A percentile compares a stretch with the other conserved stretches of the same genome.
Evolutionary conservation across 352 stramenopile genomes (phyloP).

Genomic region (Phytophthora tentaculata): DNA sequence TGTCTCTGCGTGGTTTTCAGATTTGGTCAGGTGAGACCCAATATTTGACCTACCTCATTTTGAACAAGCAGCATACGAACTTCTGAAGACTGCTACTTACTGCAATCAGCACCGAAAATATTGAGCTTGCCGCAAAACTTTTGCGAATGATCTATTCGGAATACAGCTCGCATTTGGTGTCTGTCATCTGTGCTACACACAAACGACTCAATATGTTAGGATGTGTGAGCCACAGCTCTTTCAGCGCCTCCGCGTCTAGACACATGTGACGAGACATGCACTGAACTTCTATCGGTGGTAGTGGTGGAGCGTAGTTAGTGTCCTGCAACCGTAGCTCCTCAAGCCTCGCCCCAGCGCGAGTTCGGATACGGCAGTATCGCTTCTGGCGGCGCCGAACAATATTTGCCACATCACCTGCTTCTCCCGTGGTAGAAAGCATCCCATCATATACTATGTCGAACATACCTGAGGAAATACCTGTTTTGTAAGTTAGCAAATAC

Average conservation of each 20-base stretch:
- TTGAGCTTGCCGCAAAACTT: constrained; percentile 23
- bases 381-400: constrained; percentile 12
- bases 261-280: background rate
- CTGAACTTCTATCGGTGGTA: background rate
- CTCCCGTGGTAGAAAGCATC: constrained; percentile 6
- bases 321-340: background rate
- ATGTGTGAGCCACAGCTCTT: constrained; percentile 1
- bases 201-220: background rate
- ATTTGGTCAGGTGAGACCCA: background rate
- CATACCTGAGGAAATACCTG: constrained; percentile 6
- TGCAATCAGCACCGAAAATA: background rate
- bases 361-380: background rate
- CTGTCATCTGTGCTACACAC: no score
- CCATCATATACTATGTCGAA: constrained; percentile 15
- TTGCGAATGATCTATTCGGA: constrained; percentile 15
- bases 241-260: constrained; percentile 1
- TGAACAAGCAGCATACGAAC: constrained; percentile 17
- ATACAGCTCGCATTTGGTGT: background rate
- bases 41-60: constrained; percentile 21
- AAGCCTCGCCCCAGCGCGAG: no score
- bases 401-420: constrained; percentile 2
- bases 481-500: constrained; percentile 15
- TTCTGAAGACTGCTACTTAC: constrained; percentile 8
- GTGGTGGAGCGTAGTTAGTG: background rate
- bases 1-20: constrained; percentile 22